Base-by-base conservation (phyloP, 495 filamentous ascomycete genomes). In the Chaetomium fimeti region DNA sequence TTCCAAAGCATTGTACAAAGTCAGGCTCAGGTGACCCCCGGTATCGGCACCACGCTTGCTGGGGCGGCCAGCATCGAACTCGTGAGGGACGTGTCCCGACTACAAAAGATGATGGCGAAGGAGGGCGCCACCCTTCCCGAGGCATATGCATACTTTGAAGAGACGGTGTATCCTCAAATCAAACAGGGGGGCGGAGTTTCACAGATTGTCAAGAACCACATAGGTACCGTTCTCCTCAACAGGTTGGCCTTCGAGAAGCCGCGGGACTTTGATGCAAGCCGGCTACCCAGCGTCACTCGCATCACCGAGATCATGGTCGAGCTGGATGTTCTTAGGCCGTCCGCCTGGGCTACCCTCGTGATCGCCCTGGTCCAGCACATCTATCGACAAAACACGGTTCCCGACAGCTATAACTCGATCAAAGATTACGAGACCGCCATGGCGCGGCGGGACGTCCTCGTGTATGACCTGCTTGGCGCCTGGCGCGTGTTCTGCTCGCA, bases 61-160 rank as follows among this genome's bases (percentile, higher is more conserved):
- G 32, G 61, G 13, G 4, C 56, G 36, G 66, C 55, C 22, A 60
- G 51, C 56, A 57, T 76, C 58, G 53, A 67, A 20, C 49, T 70
- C 15, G 29, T 72, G 18, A 60, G 74, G 60, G 68, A 75, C 27
- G 70, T 72, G 20, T 71, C 72, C 32, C 71, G 69, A 49, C 68
- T 81, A 28, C 70, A 74, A 60, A 65, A 67, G 20, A 81, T 79
- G 72, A 43, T 82, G 16, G 66, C 72, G 1, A 65, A 60, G 4
- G 67, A 67, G 45, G 42, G 56, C 22, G 60, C 51, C 18, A 59
- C 76, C 2, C 58, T 67, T 9, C 40, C 61, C 13, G 70, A 76
- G 2, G 71, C 78, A 15, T 84, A 76, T 66, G 20, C 57, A 9
- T 77, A 75, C 55, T 81, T 83, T 62, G 69, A 75, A 15, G 62